Conservation (phyloP, 2,329 filamentous ascomycete genomes). For the Podosphaera xanthii region DNA sequence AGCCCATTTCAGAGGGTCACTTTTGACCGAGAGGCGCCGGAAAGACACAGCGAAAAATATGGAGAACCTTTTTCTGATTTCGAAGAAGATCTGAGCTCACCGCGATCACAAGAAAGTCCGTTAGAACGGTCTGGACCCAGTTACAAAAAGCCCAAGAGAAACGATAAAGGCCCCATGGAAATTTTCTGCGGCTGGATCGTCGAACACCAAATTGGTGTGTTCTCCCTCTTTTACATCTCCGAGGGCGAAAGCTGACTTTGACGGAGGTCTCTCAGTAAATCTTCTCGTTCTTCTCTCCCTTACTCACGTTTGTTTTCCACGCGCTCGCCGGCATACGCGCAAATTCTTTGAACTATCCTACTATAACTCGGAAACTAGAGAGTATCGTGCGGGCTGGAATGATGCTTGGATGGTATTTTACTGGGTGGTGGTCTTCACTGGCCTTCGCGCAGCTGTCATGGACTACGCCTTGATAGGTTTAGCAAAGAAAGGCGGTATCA, state of each 20-base stretch:
- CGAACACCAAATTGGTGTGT: conserved; percentile 57
- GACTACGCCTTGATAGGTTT: conserved; percentile 69
- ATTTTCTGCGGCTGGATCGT: conserved; percentile 46
- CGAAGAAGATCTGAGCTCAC: too few species aligned
- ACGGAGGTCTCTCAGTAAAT: conserved; percentile 59
- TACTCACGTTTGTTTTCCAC: conserved; percentile 62
- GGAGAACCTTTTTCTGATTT: too few species aligned
- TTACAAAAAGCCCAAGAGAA: conserved; percentile 27
- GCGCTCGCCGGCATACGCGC: conserved; percentile 52
- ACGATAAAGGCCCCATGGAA: conserved; percentile 37
- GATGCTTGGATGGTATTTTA: conserved; percentile 58
- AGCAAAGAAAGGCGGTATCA: conserved; percentile 48
- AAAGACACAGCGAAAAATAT: too few species aligned
- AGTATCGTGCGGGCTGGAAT: conserved; percentile 56
- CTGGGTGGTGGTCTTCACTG: conserved; percentile 69
- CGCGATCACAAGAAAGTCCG: too few species aligned
- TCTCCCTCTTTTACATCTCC: too few species aligned
- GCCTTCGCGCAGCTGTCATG: conserved; percentile 61
- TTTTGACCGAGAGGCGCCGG: too few species aligned
- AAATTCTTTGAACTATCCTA: conserved; percentile 82
- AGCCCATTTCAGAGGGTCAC: too few species aligned
- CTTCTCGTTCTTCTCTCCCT: conserved; percentile 61
- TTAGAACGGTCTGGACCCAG: too few species aligned
- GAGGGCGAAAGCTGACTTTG: neutral
- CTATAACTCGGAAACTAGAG: conserved; percentile 41